Evolutionary conservation across 2,329 filamentous ascomycete species (phyloP).

Genomic region (Zelopaecilomyces penicillatus): DNA sequence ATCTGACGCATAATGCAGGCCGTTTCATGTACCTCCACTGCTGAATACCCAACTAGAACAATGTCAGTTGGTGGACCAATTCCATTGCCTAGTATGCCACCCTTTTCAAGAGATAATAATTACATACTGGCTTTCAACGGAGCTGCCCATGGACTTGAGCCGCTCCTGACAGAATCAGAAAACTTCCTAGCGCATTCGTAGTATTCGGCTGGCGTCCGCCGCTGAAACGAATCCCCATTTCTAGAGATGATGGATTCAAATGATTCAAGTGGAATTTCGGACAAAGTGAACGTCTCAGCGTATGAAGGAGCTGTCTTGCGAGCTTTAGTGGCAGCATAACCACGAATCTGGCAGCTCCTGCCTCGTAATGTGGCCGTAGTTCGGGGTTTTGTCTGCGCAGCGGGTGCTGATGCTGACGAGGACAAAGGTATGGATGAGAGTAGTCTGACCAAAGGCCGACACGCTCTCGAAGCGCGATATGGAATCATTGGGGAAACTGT

Average conservation of each 20-base stretch:
- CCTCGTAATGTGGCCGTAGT: background rate
- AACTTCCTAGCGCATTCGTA: conserved; percentile 16
- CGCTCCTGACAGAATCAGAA: conserved; percentile 13
- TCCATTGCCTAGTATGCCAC: too few species aligned
- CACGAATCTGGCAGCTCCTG: background rate
- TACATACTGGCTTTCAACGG: conserved; percentile 17
- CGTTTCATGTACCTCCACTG: conserved; percentile 17
- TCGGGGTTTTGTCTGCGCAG: too few species aligned
- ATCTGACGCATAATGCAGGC: conserved; percentile 20
- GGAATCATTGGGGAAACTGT: too few species aligned
- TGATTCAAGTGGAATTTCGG: conserved; percentile 13
- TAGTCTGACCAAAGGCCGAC: too few species aligned
- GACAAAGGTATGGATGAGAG: too few species aligned
- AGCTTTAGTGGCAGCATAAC: conserved; percentile 6
- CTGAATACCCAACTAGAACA: conserved; percentile 6
- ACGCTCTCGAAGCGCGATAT: too few species aligned
- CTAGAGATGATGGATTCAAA: conserved; percentile 14
- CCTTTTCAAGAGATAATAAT: too few species aligned
- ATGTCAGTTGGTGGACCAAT: background rate
- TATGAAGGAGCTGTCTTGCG: conserved; percentile 1
- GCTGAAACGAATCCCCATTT: conserved; percentile 10
- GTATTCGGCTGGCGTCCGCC: conserved; percentile 16
- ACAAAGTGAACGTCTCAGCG: conserved; percentile 14
- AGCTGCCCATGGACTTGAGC: conserved; percentile 13
- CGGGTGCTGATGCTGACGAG: too few species aligned